Base-by-base conservation (phyloP, 2,329 filamentous ascomycete genomes). In the Diplodia mutila region DNA sequence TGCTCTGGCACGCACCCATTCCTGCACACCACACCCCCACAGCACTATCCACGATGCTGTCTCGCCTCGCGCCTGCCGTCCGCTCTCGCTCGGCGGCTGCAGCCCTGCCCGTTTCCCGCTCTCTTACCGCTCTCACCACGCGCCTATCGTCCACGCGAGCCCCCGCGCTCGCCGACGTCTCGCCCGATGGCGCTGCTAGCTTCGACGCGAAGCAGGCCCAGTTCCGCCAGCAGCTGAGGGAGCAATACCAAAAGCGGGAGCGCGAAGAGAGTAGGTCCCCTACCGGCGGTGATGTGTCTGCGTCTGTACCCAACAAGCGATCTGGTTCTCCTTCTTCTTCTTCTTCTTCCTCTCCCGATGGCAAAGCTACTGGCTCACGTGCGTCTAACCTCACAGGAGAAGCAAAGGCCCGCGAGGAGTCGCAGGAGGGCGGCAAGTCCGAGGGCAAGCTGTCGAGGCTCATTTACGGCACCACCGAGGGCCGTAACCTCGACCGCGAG, bases 391-490 rank as follows among this genome's bases (percentile, higher is more conserved):
- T 77, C 70, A 68, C 76, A 83, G 82, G 79, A 70, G 81, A 82
- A 73, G 85, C 88, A 79, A 85, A 85, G 74, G 82, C 84, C 74
- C 84, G 86, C 70, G 87, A 91, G 75, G 80, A 79, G 34, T 83
- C 85, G 69, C 83, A 85, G 70, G 84, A 83, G 67, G 85, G 88
- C 63, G 82, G 86, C 67, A 91, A 90, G 77, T 85, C 88, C 73
- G 70, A 90, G 87, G 82, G 82, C 18, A 88, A 91, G 48, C 81
- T 99, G 68, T 91, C 91, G 42, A 94, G 90, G 73, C 87, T 99
- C 73, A 97, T 99, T 77, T 98, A 99, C 81, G 95, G 95, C 75
- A 99, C 95, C 16, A 93, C 95, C 76, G 94, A 98, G 81, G 95
- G 94, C 37, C 89, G 94, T 69, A 91, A 97, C 82, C 88, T 97